Conservation (phyloP, 306 rosid species). For the Dicorynia guianensis region DNA sequence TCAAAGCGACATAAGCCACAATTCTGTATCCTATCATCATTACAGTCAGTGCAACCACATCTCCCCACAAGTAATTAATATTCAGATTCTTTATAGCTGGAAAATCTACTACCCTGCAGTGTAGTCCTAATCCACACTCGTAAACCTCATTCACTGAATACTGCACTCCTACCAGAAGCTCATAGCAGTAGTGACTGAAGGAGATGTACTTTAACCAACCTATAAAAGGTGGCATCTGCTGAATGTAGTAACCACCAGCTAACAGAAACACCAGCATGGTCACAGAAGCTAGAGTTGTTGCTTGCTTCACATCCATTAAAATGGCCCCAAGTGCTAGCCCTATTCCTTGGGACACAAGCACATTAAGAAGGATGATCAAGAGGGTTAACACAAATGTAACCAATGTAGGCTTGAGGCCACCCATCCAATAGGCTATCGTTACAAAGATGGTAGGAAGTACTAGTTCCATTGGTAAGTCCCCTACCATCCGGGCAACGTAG, state of each 20-base stretch:
- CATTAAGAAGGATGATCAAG: constrained; percentile 65
- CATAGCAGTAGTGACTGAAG: constrained; percentile 63
- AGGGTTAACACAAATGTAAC: constrained; percentile 60
- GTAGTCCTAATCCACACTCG: constrained; percentile 42
- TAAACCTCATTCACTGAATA: constrained; percentile 55
- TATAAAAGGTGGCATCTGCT: constrained; percentile 64
- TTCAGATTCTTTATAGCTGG: constrained; percentile 55
- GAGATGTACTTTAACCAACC: constrained; percentile 80
- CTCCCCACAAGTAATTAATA: constrained; percentile 51
- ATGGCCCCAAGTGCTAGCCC: constrained; percentile 87
- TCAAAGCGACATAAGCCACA: constrained; percentile 60
- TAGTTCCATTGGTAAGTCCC: constrained; percentile 85
- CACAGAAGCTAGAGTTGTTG: constrained; percentile 71
- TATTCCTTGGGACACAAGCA: constrained; percentile 76
- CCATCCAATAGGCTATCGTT: constrained; percentile 73
- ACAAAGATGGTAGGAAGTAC: constrained; percentile 72
- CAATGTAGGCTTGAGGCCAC: constrained; percentile 72
- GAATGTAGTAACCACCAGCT: constrained; percentile 80
- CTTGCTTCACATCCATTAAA: constrained; percentile 72
- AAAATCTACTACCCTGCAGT: constrained; percentile 52
- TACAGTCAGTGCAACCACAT: constrained; percentile 60
- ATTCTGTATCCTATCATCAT: constrained; percentile 65
- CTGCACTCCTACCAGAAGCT: constrained; percentile 66
- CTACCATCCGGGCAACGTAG: constrained; percentile 61
- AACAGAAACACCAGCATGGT: constrained; percentile 71